Percentiles rank a stretch among this genome's conserved stretches.
Conservation (phyloP, 495 filamentous ascomycete species). For the Penicillium psychrofluorescens region DNA sequence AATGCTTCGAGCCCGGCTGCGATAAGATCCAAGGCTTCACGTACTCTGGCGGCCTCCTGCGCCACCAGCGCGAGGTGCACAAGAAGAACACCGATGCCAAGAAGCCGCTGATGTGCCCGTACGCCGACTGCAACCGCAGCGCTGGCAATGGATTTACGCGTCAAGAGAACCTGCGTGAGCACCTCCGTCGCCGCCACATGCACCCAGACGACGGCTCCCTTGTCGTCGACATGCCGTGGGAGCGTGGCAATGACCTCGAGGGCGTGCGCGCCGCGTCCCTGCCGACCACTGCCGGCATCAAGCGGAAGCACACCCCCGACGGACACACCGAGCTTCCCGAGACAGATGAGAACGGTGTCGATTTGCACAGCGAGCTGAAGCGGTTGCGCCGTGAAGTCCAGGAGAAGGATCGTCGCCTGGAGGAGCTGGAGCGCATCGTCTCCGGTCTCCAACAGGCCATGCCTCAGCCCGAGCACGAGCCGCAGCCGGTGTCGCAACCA, state of each 20-base stretch:
- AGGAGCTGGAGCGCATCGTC: constrained; percentile 40
- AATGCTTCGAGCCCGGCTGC: constrained; percentile 67
- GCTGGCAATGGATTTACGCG: constrained; percentile 75
- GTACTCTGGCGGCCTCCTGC: constrained; percentile 78
- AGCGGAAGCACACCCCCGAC: constrained; percentile 38
- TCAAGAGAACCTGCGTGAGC: constrained; percentile 86
- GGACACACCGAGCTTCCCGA: constrained; percentile 17
- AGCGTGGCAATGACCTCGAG: constrained; percentile 16
- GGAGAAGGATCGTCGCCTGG: constrained; percentile 40
- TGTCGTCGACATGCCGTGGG: constrained; percentile 20
- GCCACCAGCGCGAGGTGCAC: constrained; percentile 89
- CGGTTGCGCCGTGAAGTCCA: constrained; percentile 48
- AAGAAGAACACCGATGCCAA: constrained; percentile 77
- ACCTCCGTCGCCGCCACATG: constrained; percentile 77
- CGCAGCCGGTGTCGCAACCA: constrained; percentile 8
- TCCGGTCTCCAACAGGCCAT: constrained; percentile 35
- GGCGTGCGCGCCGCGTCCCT: constrained; percentile 18
- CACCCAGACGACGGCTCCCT: constrained; percentile 39
- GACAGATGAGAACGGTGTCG: constrained; percentile 35
- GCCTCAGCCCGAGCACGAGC: constrained; percentile 21
- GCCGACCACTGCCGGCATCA: constrained; percentile 19
- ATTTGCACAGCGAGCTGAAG: constrained; percentile 51
- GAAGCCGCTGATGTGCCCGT: constrained; percentile 75
- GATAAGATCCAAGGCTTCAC: constrained; percentile 90
- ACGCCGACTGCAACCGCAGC: constrained; percentile 79